These are phyloP conservation scores for Leccinum colubrinum DNA, from an alignment of 1,284 basidiomycete genomes.

Conservation along the genomic window DNA sequence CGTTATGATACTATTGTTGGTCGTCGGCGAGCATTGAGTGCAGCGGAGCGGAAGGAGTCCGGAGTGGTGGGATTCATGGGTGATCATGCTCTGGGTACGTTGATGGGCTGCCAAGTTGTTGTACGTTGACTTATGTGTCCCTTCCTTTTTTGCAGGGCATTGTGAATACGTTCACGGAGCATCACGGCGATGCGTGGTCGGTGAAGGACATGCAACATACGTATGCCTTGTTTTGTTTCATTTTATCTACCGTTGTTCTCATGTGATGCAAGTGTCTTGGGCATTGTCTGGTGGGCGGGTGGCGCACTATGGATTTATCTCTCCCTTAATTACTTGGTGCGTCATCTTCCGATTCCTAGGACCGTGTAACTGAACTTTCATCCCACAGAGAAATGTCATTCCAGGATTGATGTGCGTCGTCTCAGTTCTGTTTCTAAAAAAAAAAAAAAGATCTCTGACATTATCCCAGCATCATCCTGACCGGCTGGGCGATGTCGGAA, in stretches of 20 bases:
- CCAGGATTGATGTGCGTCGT: no score
- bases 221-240: conserved; percentile 39
- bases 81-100: conserved; percentile 86
- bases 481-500: conserved; percentile 94
- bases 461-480: conserved; percentile 50
- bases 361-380: no score
- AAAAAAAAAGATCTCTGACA: no score
- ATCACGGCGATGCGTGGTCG: conserved; percentile 78
- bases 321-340: conserved; percentile 74
- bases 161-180: conserved; percentile 95
- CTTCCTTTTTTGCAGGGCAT: conserved; percentile 20
- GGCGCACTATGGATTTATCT: conserved; percentile 88
- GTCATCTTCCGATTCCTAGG: no score
- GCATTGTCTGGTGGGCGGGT: conserved; percentile 81
- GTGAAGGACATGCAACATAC: conserved; percentile 80
- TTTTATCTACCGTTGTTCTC: neutral
- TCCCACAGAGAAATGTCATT: no score
- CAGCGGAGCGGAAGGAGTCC: conserved; percentile 70
- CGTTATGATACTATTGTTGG: conserved; percentile 80
- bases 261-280: conserved; percentile 36
- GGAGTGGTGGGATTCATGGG: conserved; percentile 90
- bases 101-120: neutral
- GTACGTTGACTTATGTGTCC: neutral
- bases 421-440: no score
- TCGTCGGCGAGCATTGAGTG: conserved; percentile 85